Conservation (phyloP, 225 moss, liverwort and hornwort genomes). For the Polytrichum commune region DNA sequence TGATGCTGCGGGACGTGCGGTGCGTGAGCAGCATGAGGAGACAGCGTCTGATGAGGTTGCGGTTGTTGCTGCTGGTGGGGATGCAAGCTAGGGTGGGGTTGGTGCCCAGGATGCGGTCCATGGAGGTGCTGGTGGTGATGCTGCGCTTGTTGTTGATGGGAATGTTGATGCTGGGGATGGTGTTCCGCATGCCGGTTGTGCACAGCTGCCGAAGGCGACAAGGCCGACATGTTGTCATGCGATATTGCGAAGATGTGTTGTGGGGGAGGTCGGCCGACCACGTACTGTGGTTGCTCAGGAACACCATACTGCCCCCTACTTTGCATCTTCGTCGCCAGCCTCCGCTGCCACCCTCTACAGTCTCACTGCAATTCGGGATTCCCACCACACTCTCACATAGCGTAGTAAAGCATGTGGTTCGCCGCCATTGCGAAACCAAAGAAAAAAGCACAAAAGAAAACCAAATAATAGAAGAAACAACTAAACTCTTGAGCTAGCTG, state of each 20-base stretch:
- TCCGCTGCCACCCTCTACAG: neutral
- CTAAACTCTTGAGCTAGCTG: slow-evolving; percentile 1
- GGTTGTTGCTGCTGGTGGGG: slow-evolving; percentile 4
- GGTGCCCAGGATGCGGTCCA: slow-evolving; percentile 59
- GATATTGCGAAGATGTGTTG: slow-evolving; percentile 84
- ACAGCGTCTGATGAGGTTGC: slow-evolving; percentile 43
- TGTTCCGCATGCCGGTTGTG: slow-evolving; percentile 50
- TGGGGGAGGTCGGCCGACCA: slow-evolving; percentile 66
- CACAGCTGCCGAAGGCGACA: slow-evolving; percentile 57
- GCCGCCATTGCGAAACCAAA: slow-evolving; percentile 8
- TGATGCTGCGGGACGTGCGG: slow-evolving; percentile 3
- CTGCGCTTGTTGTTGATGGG: slow-evolving; percentile 56
- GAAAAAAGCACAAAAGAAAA: too few relatives aligned
- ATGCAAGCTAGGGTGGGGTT: slow-evolving; percentile 53
- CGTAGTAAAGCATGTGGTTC: slow-evolving; percentile 19
- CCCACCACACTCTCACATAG: slow-evolving; percentile 4
- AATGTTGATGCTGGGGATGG: slow-evolving; percentile 75
- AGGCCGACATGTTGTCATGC: slow-evolving; percentile 62
- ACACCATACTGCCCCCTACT: slow-evolving; percentile 80
- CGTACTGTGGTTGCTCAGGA: slow-evolving; percentile 72
- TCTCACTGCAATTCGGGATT: too few relatives aligned
- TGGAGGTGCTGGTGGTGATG: slow-evolving; percentile 40
- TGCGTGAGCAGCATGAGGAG: slow-evolving; percentile 33
- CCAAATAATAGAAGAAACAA: too few relatives aligned
- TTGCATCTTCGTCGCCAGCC: slow-evolving; percentile 52